Base-by-base conservation (phyloP, 371 early-diverging fungal genomes). In the Rhizopus delemar region DNA sequence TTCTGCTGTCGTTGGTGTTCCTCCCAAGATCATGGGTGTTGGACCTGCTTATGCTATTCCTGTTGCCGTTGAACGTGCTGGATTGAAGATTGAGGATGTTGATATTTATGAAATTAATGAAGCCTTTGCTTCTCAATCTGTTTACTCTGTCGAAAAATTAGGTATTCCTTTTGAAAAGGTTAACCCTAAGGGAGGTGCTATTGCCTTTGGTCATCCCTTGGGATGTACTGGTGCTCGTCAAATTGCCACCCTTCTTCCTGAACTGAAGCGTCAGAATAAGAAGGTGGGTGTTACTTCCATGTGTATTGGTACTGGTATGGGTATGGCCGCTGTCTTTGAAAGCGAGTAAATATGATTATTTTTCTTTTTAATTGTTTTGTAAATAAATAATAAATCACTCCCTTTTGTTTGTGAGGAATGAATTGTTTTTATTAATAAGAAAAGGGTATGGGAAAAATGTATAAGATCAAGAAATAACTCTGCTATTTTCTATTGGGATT, bases 111-210 rank as follows among this genome's bases (percentile, higher is more conserved):
- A 94, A 78, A 86, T 96, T 68, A 99, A 98, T 82, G 98, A 98
- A 79, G 99, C 99, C 28, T 98, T 99, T 78, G 98, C 98, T 33
- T 96, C 96, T 63, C 98, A 98, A 81, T 91, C 95, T 16, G 87
- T 96, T 51, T 96, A 93, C 87, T 90, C 87, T 61, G 86, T 95
- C 41, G 86, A 95, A 77, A 88, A 91, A 77, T 86, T 96, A 46
- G 86, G 87, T 31, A 84, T 98, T 63, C 86, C 87, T 59, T 56
- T 82, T 63, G 86, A 90, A 59, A 97, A 92, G 87, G 96, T 98
- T 65, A 99, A 99, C 84, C 95, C 95, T 51, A 91, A 95, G 85
- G 99, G 99, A 63, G 99, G 99, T 64, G 96, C 98, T 38, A 98
- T 99, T 65, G 70, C 70, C 11, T 69, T 66, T 35, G 70, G 74